Evolutionary conservation across 2,329 filamentous ascomycete species (phyloP).

Genomic region (Penicillium sumatraense): DNA sequence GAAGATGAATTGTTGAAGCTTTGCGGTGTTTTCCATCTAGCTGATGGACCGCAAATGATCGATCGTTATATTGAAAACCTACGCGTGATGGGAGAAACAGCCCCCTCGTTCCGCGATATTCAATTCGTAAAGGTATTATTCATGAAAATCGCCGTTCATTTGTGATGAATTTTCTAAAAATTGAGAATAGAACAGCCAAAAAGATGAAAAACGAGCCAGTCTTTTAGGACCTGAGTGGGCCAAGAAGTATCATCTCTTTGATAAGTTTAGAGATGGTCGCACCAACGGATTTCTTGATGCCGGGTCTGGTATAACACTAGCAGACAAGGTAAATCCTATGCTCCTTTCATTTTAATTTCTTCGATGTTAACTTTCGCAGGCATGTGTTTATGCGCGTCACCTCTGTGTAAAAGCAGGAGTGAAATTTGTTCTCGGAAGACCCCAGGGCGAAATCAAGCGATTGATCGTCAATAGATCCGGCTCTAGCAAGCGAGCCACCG

Average conservation of each 20-base stretch:
- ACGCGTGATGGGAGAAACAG: constrained; percentile 18
- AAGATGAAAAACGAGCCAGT: constrained; percentile 20
- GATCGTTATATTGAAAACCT: constrained; percentile 22
- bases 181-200: constrained; percentile 12
- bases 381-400: constrained; percentile 28
- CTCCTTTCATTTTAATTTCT: background rate
- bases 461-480: constrained; percentile 4
- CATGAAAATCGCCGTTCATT: background rate
- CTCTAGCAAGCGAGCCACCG: constrained; percentile 24
- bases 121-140: constrained; percentile 27
- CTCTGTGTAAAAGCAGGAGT: constrained; percentile 29
- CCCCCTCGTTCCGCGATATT: constrained; percentile 16
- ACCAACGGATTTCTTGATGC: constrained; percentile 33
- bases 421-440: constrained; percentile 29
- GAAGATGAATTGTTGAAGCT: constrained; percentile 22
- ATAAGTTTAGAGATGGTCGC: constrained; percentile 25
- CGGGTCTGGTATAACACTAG: constrained; percentile 29
- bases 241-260: constrained; percentile 27
- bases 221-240: constrained; percentile 25
- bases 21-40: constrained; percentile 24
- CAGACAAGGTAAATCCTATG: constrained; percentile 27
- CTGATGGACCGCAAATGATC: constrained; percentile 17
- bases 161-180: background rate
- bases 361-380: constrained; percentile 9
- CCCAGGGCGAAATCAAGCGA: constrained; percentile 21